Base-by-base conservation (phyloP, 2,329 filamentous ascomycete species). In the Alternaria gansuensis region DNA sequence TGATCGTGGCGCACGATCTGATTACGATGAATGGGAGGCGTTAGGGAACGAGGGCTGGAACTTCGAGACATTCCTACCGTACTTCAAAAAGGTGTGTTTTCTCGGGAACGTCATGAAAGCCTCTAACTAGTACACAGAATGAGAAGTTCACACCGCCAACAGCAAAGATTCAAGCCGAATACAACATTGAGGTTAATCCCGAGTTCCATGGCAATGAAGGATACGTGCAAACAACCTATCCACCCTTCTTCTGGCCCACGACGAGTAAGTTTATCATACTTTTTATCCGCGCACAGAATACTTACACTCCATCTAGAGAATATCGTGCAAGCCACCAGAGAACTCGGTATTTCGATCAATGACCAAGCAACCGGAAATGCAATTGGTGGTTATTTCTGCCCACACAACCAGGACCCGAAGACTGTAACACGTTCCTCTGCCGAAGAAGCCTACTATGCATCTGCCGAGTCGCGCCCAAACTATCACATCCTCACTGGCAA, bases 1-100 rank as follows among this genome's bases (percentile, higher is more conserved):
- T 48, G 70, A 74, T 43, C 71, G 73, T 21, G 71, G 63, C 8
- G 49, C 62, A 4, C 67, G 62, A 37, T 65, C 69, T 8, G 75
- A 77, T 29, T 77, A 74, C 36, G 69, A 75, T 66, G 67, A 56
- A 10, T 74, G 71, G 70, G 68, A 70, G 48, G 17, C 45, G 7
- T 54, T 74, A 9, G 69, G 70, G 2, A 71, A 71, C 34, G 36
- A 60, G 14, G 70, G 71, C 17, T 74, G 70, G 73, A 56, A 72
- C 45, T 74, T 72, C 45, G 59, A 65, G 2, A 59, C 56, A 5
- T 54, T 78, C 39, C 53, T 75, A 13, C 63, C 68, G 3, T 69
- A 70, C 44, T 68, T 71, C 51, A 68, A 64, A 48, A 69, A 69
- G 62, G 68, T 63, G 17, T n/a, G 37, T 39, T 26, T 21, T 49